Conservation (phyloP, 352 stramenopile genomes). For the Phytophthora fragariaefolia region DNA sequence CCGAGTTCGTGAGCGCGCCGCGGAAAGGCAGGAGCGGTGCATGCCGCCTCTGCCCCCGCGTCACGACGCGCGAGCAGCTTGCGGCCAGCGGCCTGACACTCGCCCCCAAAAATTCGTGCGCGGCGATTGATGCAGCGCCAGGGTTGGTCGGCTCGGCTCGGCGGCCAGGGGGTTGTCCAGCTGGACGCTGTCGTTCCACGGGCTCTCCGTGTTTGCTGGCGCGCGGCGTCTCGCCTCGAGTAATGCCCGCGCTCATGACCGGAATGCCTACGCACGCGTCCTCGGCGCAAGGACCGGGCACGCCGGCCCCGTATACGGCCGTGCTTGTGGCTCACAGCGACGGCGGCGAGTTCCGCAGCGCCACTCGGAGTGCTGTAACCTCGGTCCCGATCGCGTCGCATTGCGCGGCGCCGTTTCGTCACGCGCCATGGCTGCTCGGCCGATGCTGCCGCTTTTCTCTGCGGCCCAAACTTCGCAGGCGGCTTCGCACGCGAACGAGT, state of each 20-base stretch:
- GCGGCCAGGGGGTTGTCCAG: slow-evolving; percentile 30
- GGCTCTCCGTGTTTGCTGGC: slow-evolving; percentile 19
- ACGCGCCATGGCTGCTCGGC: slow-evolving; percentile 4
- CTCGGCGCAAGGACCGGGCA: slow-evolving; percentile 17
- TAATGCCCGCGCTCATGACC: slow-evolving; percentile 31
- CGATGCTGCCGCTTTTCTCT: not conserved
- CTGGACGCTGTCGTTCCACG: slow-evolving; percentile 27
- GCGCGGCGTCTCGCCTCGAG: slow-evolving; percentile 12
- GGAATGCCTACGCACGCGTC: slow-evolving; percentile 20
- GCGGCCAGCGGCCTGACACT: too few relatives aligned
- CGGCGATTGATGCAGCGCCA: slow-evolving; percentile 11
- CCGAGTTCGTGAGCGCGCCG: not conserved
- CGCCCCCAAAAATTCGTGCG: not conserved
- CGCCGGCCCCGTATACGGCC: slow-evolving; percentile 13
- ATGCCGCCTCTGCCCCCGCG: not conserved
- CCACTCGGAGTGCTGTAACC: slow-evolving; percentile 10
- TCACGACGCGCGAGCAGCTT: not conserved
- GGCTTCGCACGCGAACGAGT: not conserved
- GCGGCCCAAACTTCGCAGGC: not conserved
- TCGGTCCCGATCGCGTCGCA: not conserved
- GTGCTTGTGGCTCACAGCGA: slow-evolving; percentile 28
- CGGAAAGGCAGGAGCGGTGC: not conserved
- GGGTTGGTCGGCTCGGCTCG: too few relatives aligned
- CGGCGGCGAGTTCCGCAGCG: slow-evolving; percentile 19
- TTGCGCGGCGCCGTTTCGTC: slow-evolving; percentile 7